These are phyloP conservation scores for Rhododendron simsii DNA, from an alignment of 148 eudicot genomes.

Conservation along the genomic window DNA sequence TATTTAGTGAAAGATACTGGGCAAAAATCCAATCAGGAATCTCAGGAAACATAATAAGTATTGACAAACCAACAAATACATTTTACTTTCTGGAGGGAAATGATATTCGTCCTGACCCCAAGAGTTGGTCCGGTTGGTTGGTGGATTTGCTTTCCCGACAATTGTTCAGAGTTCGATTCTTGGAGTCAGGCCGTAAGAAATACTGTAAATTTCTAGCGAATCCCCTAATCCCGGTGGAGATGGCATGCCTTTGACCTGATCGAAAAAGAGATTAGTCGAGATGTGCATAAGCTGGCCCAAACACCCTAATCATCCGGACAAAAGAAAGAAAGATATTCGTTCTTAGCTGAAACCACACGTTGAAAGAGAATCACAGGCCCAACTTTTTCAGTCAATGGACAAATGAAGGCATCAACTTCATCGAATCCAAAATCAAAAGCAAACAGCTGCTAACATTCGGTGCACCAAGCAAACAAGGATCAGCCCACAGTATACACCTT, in stretches of 20 bases:
- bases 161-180: neutral
- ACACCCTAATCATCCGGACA: neutral
- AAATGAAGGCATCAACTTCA: neutral
- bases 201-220: neutral
- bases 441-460: neutral
- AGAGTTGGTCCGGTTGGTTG: neutral
- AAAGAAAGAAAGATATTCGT: conserved; percentile 11
- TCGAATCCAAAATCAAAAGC: neutral
- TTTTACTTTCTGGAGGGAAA: neutral
- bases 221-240: rapidly evolving
- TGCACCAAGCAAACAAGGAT: neutral
- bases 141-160: neutral
- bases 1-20: neutral
- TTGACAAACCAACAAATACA: neutral
- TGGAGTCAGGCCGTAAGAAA: neutral
- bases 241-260: neutral
- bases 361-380: neutral
- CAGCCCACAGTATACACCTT: conserved; percentile 6
- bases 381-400: neutral
- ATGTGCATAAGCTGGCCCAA: neutral
- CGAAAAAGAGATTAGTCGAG: neutral
- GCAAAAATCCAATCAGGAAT: neutral
- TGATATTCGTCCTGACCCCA: neutral
- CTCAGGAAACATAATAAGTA: neutral
- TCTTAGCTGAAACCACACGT: conserved; percentile 1